Base-by-base conservation (phyloP, 768 basidiomycete genomes). In the Boletellus emodensis region DNA sequence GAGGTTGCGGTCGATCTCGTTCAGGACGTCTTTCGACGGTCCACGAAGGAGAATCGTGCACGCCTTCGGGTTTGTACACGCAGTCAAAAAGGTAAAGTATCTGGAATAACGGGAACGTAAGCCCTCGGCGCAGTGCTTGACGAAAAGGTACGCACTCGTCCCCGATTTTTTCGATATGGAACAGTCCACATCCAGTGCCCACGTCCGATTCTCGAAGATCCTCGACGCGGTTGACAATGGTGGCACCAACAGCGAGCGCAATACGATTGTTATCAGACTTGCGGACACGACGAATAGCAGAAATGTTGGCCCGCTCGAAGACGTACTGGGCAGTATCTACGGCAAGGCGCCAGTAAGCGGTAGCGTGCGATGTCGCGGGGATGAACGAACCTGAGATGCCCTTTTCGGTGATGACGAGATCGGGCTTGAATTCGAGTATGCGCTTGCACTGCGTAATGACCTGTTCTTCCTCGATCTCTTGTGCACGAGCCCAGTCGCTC, bases 221-320 rank as follows among this genome's bases (percentile, higher is more conserved):
- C 64, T 99, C 96, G 18, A 94, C 78, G 14, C 94, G 84, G 72
- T 98, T 98, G 54, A 99, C 91, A 69, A 99, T 97, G 28, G 93
- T 97, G 1, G 91, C 95, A 20, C 94, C 94, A 35, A 90, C 85
- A 1, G 94, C 94, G 22, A 96, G 85, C 0, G 96, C 96, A 56
- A 98, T 90, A 40, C 96, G 90, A 71, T 98, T 99, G 76, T 98
- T 97, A 70, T 99, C 96, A 3, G 93, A 94, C 71, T 98, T 99
- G 65, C 96, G 87, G 10, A 98, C 94, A n/a, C 96, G 87, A 37
- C 96, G 89, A 53, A 98, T 79, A 28, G 91, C 90, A n/a, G 93
- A 88, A 51, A 98, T 82, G 62, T 92, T 87, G 57, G 88, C 79
- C 61, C 90, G 90, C 61, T 83, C 80, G 51, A 98, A 81, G 63